Evolutionary conservation across 1,139 yeast species (phyloP).

Genomic region (Kodamaea sp.): DNA sequence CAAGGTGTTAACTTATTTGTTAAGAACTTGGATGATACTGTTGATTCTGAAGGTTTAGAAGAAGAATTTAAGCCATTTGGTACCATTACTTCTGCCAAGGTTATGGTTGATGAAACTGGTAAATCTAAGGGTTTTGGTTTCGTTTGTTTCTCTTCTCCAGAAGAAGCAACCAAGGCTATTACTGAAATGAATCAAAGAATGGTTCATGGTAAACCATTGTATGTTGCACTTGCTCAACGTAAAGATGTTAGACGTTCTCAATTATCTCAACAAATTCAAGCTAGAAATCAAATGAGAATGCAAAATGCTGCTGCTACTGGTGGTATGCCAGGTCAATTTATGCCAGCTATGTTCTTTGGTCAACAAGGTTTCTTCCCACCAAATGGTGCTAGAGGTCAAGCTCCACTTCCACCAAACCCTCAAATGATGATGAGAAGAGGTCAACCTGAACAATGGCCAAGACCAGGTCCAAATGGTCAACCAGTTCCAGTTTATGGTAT

Average conservation of each 20-base stretch:
- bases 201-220: constrained; percentile 93
- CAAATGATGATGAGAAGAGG: constrained; percentile 83
- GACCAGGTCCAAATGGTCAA: constrained; percentile 78
- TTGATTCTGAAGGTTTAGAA: constrained; percentile 86
- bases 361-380: constrained; percentile 85
- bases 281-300: constrained; percentile 97
- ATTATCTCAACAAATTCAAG: constrained; percentile 96
- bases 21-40: constrained; percentile 91
- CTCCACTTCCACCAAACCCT: constrained; percentile 83
- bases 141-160: constrained; percentile 96
- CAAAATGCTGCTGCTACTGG: constrained; percentile 89
- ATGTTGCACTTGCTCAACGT: constrained; percentile 98
- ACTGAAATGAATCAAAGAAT: constrained; percentile 98
- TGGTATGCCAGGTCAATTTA: constrained; percentile 93
- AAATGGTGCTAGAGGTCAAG: constrained; percentile 74
- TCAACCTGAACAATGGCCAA: constrained; percentile 70
- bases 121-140: constrained; percentile 98
- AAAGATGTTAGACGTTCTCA: constrained; percentile 97
- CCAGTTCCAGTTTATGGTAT: constrained; percentile 78
- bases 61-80: constrained; percentile 95
- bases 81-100: constrained; percentile 92
- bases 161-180: constrained; percentile 98
- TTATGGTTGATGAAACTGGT: constrained; percentile 92
- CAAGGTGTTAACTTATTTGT: constrained; percentile 97
- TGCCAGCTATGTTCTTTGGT: constrained; percentile 92